Conservation (phyloP, 192 early-diverging fungal genomes). For the Dissophora ornata region DNA sequence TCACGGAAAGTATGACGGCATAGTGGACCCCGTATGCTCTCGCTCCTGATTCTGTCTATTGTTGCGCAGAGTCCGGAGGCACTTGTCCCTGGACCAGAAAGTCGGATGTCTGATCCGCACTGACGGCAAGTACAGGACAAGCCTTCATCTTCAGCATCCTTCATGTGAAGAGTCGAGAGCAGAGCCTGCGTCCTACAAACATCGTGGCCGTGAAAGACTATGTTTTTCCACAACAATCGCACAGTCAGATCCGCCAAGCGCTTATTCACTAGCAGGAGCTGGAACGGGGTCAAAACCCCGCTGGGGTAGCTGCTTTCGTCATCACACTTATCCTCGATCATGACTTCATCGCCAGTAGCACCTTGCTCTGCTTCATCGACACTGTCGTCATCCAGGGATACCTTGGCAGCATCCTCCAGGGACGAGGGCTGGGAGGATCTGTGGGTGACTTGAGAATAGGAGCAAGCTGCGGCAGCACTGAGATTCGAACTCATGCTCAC, state of each 20-base stretch:
- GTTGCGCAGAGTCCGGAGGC: background rate
- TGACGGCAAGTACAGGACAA: background rate
- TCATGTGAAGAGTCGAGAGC: slow-evolving; percentile 6
- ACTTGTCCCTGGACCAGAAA: background rate
- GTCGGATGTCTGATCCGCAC: background rate
- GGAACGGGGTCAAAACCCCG: slow-evolving; percentile 13
- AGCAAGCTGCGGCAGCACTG: slow-evolving; percentile 5
- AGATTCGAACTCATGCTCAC: background rate
- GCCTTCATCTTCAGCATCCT: background rate
- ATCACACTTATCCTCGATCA: background rate
- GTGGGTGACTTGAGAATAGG: slow-evolving; percentile 4
- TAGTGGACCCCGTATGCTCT: too few relatives aligned
- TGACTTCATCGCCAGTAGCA: background rate
- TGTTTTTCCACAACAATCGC: slow-evolving; percentile 20
- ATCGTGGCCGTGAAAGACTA: slow-evolving; percentile 53
- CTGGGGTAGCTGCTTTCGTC: background rate
- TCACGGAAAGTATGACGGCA: too few relatives aligned
- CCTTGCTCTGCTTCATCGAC: background rate
- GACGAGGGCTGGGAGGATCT: background rate
- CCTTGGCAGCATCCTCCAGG: background rate
- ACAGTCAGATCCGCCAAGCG: slow-evolving; percentile 21
- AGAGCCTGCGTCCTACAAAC: slow-evolving; percentile 15
- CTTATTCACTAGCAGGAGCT: slow-evolving; percentile 41
- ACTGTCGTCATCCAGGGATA: background rate
- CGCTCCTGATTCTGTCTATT: too few relatives aligned